Base-by-base conservation (phyloP, 2,329 filamentous ascomycete species). In the Calonectria montana region DNA sequence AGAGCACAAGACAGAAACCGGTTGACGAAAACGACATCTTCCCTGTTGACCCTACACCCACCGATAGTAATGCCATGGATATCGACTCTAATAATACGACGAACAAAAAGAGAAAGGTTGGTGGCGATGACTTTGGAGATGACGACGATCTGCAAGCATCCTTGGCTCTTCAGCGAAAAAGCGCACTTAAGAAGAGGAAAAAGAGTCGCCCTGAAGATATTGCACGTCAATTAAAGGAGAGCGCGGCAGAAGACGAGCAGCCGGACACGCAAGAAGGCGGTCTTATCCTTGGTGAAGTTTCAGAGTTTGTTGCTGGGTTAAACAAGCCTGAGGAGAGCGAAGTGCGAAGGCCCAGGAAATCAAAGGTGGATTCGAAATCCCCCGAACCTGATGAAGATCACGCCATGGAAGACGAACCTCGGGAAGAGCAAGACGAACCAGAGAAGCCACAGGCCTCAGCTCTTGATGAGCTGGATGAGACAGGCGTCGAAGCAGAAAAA, bases 241-340 rank as follows among this genome's bases (percentile, higher is more conserved):
- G 92, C 62, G 88, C 89, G 27, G 85, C 88, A 0, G 86, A 90
- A 4, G 80, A 84, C 12, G 87, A 88, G 39, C 87, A 86, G 2
- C 77, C 79, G 8, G 82, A 80, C 29, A 76, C 71, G 5, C 81
- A 84, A 47, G 81, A 78, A 2, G 85, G 84, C 35, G 96, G 95
- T 1, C 87, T 99, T 2, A 90, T 98, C n/a, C 96, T 99, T 69
- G 96, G 98, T 72, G 97, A 98, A 81, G 98, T 96, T 0, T 95
- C 95, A 0, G 96, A 98, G 78, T 99, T 99, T 78, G 94, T 99
- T 35, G 93, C 95, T 29, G 95, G 95, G 67, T 84, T 99, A 67
- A 93, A 93, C 80, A 93, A 93, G 70, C 91, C 92, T 16, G 89
- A 87, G 23, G 87, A 88, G 9, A 85, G 88, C 3, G 88, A 90